Evolutionary conservation across 495 filamentous ascomycete species (phyloP).

Genomic region (Daldinia caldariorum): DNA sequence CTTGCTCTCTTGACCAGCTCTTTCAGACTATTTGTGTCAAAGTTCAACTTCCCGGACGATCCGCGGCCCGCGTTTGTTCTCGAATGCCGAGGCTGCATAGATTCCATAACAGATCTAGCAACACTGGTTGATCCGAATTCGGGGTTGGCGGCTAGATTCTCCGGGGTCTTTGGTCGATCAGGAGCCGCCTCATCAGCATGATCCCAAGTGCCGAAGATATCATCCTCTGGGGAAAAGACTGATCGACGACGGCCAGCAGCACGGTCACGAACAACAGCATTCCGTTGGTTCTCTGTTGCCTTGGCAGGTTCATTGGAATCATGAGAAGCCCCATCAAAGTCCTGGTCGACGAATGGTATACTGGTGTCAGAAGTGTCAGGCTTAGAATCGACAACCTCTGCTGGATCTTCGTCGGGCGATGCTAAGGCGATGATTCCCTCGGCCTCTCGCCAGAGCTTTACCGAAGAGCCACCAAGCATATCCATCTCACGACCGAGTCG

Average conservation of each 20-base stretch:
- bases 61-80: constrained; percentile 53
- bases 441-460: constrained; percentile 81
- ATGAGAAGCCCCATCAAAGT: constrained; percentile 53
- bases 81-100: constrained; percentile 73
- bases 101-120: constrained; percentile 82
- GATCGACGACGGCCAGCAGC: constrained; percentile 59
- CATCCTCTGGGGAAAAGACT: constrained; percentile 69
- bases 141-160: constrained; percentile 39
- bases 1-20: constrained; percentile 87
- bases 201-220: constrained; percentile 67
- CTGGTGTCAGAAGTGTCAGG: constrained; percentile 46
- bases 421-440: constrained; percentile 88
- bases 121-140: constrained; percentile 60
- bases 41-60: constrained; percentile 80
- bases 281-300: constrained; percentile 47
- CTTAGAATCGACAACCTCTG: constrained; percentile 55
- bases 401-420: constrained; percentile 78
- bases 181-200: constrained; percentile 46
- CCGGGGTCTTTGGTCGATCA: constrained; percentile 53
- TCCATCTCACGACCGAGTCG: constrained; percentile 76
- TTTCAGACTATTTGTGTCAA: constrained; percentile 88
- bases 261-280: constrained; percentile 56
- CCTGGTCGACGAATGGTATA: constrained; percentile 70
- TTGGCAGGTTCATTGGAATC: constrained; percentile 54
- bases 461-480: constrained; percentile 69